Evolutionary conservation across 2,329 filamentous ascomycete species (phyloP).

Genomic region (Aphanoascus verrucosus): DNA sequence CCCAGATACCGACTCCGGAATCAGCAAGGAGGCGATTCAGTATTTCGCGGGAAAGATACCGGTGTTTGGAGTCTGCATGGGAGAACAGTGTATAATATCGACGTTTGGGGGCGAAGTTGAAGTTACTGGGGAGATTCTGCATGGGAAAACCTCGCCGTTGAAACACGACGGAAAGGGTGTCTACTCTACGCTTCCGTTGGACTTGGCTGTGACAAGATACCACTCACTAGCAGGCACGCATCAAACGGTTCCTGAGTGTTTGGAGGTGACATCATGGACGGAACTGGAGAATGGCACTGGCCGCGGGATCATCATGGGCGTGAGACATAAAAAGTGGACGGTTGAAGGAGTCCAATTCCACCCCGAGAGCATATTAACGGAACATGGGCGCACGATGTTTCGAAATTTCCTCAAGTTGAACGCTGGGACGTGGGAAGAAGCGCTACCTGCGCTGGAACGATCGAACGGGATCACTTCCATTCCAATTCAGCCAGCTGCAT

Average conservation of each 20-base stretch:
- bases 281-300: conserved; percentile 56
- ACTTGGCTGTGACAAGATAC: conserved; percentile 82
- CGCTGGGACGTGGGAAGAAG: conserved; percentile 84
- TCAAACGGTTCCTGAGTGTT: conserved; percentile 68
- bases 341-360: conserved; percentile 98
- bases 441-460: conserved; percentile 19
- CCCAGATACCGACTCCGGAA: conserved; percentile 78
- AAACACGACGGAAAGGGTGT: conserved; percentile 87
- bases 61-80: conserved; percentile 97
- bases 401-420: conserved; percentile 82
- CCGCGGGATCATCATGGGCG: conserved; percentile 88
- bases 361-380: conserved; percentile 91
- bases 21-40: conserved; percentile 83
- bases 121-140: conserved; percentile 89
- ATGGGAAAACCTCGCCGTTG: conserved; percentile 90
- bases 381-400: conserved; percentile 78
- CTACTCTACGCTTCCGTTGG: conserved; percentile 68
- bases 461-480: conserved; percentile 27
- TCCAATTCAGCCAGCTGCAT: conserved; percentile 17
- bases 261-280: conserved; percentile 89
- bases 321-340: conserved; percentile 80
- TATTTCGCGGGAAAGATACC: conserved; percentile 92
- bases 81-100: conserved; percentile 95
- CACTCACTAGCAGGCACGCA: conserved; percentile 92
- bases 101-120: conserved; percentile 84